Conservation (phyloP, 106 monocot species). For the Platanthera guangdongensis region DNA sequence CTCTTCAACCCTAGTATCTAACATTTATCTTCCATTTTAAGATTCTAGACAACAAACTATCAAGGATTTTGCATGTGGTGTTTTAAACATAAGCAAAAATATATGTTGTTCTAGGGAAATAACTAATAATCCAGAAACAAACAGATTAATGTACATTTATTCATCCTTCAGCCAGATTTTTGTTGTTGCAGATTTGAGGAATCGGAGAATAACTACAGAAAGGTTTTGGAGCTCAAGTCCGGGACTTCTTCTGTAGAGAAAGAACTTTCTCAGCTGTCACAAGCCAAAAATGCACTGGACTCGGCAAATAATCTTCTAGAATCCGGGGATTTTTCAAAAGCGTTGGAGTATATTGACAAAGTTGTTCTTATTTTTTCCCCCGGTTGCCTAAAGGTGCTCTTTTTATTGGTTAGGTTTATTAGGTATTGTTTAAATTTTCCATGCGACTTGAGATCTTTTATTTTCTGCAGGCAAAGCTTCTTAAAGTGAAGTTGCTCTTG, state of each 20-base stretch:
- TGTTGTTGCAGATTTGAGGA: constrained; percentile 69
- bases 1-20: not conserved
- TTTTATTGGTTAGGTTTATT: not conserved
- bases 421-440: not conserved
- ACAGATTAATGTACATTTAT: not conserved
- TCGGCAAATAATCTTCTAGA: constrained; percentile 69
- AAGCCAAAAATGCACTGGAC: constrained; percentile 64
- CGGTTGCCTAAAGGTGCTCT: constrained; percentile 66
- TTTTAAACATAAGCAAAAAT: not conserved
- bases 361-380: constrained; percentile 90
- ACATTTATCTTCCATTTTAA: not conserved
- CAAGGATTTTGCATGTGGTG: not conserved
- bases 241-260: constrained; percentile 64
- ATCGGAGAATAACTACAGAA: constrained; percentile 75
- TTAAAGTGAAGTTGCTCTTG: constrained; percentile 66
- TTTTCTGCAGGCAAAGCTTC: constrained; percentile 61
- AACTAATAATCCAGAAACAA: not conserved
- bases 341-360: constrained; percentile 81
- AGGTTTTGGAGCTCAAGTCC: constrained; percentile 66
- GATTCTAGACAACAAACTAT: not conserved
- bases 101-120: not conserved
- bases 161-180: constrained; percentile 11
- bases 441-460: not conserved
- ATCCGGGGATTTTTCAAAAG: constrained; percentile 67
- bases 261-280: constrained; percentile 76